A percentile compares a stretch with the other conserved stretches of the same genome.
phyloP scores from a whole-genome alignment of 1,139 yeast species.

The Pichia sp. region DNA sequence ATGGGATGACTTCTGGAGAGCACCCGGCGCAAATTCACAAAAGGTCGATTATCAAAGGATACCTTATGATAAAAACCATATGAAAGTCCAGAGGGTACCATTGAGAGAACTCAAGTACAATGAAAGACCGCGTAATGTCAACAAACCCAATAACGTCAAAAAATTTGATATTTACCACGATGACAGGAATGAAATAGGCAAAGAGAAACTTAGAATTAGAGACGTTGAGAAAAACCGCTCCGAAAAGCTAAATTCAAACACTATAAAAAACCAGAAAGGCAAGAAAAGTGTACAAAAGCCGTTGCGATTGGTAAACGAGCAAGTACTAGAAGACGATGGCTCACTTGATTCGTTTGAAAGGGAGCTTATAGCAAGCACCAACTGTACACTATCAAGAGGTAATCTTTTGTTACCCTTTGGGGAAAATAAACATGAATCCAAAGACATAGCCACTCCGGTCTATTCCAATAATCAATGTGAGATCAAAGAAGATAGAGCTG shows the following conservation, averaged over 20 bases:
- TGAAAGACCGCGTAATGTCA: background rate
- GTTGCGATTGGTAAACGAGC: background rate
- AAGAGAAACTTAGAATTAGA: background rate
- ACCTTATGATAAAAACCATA: background rate
- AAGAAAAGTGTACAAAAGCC: background rate
- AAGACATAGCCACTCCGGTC: background rate
- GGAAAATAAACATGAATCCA: background rate
- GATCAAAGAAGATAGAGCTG: background rate
- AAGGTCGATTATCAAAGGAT: background rate
- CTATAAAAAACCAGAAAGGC: background rate
- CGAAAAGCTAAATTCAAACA: background rate
- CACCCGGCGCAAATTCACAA: background rate
- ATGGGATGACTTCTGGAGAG: constrained; percentile 7
- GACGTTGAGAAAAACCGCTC: background rate
- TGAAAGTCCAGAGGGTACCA: background rate
- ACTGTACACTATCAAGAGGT: background rate
- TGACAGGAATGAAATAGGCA: background rate
- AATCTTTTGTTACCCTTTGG: background rate
- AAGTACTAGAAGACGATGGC: background rate
- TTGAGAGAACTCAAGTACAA: background rate
- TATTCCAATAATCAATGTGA: background rate
- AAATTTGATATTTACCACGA: background rate
- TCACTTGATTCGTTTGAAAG: constrained; percentile 10
- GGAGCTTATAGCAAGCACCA: constrained; percentile 5
- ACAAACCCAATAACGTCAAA: background rate